Conservation (phyloP, 139 green algal species). For the Picochlorum costavermella region DNA sequence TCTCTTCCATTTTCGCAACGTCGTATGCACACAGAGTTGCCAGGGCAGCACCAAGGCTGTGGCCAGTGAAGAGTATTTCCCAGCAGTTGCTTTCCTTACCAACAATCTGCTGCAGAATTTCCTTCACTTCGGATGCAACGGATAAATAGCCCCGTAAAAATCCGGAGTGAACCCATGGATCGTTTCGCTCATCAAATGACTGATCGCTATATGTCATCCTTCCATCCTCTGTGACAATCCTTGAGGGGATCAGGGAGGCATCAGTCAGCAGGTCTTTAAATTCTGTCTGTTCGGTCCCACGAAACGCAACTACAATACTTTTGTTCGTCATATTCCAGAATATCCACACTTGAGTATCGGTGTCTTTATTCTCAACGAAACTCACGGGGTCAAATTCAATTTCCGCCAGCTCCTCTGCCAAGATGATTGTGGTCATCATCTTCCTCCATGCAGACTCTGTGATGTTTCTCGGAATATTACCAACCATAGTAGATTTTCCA, state of each 20-base stretch:
- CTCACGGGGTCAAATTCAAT: slow-evolving; percentile 43
- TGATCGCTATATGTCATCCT: background rate
- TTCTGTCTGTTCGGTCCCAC: slow-evolving; percentile 71
- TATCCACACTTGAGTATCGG: slow-evolving; percentile 59
- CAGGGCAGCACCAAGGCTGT: slow-evolving; percentile 77
- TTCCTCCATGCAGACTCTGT: slow-evolving; percentile 26
- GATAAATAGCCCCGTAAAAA: slow-evolving; percentile 31
- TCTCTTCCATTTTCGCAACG: slow-evolving; percentile 33
- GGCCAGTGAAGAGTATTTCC: slow-evolving; percentile 48
- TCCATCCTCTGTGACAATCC: slow-evolving; percentile 40
- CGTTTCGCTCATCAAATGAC: background rate
- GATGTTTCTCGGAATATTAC: background rate
- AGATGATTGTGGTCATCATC: slow-evolving; percentile 17
- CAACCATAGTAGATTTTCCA: slow-evolving; percentile 12
- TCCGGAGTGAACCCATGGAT: slow-evolving; percentile 26
- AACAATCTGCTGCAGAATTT: slow-evolving; percentile 38
- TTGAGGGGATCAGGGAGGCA: slow-evolving; percentile 48
- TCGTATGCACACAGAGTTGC: slow-evolving; percentile 74
- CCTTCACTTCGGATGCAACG: slow-evolving; percentile 29
- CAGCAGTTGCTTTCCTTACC: slow-evolving; percentile 6
- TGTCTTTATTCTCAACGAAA: slow-evolving; percentile 55
- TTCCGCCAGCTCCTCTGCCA: slow-evolving; percentile 25
- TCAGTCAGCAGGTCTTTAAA: slow-evolving; percentile 72
- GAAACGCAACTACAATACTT: slow-evolving; percentile 60
- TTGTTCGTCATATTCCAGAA: slow-evolving; percentile 33